These are phyloP conservation scores for Dictyostelium firmibasis DNA, from an alignment of 78 protist genomes.

Conservation along the genomic window DNA sequence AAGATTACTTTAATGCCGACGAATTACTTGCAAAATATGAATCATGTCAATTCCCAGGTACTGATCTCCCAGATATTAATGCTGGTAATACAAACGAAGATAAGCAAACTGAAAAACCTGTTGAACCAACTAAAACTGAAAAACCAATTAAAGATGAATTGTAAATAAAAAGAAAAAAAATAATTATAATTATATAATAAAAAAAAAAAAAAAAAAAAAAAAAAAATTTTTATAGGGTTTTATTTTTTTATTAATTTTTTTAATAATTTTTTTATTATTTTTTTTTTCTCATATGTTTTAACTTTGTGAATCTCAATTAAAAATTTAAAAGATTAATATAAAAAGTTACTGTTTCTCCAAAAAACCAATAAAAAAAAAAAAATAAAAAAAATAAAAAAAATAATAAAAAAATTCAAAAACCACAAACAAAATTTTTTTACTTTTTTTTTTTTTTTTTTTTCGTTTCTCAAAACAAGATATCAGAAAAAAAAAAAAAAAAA, in stretches of 20 bases:
- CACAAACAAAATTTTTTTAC: background rate
- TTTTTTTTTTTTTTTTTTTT: background rate
- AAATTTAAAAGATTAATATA: too few relatives aligned
- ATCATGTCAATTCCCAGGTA: slow-evolving; percentile 74
- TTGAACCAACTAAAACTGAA: background rate
- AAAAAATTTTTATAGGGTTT: too few relatives aligned
- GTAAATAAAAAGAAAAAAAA: slow-evolving; percentile 2
- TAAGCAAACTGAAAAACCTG: background rate
- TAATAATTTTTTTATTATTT: background rate
- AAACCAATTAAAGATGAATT: slow-evolving; percentile 14
- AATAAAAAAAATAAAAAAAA: background rate
- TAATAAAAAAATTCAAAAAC: background rate
- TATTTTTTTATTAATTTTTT: too few relatives aligned
- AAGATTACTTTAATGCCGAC: slow-evolving; percentile 64
- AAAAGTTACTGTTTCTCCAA: too few relatives aligned
- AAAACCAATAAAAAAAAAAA: background rate
- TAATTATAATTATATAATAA: background rate
- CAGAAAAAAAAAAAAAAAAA: too few relatives aligned
- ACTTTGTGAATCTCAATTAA: too few relatives aligned
- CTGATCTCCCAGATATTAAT: slow-evolving; percentile 61
- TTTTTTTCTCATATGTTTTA: too few relatives aligned
- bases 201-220: background rate
- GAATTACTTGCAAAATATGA: slow-evolving; percentile 36
- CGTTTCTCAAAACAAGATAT: too few relatives aligned
- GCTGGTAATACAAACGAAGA: background rate